A percentile compares a stretch with the other conserved stretches of the same genome.
Conservation (phyloP, 2,329 filamentous ascomycete species). For the Pseudocercospora pini-densiflorae region DNA sequence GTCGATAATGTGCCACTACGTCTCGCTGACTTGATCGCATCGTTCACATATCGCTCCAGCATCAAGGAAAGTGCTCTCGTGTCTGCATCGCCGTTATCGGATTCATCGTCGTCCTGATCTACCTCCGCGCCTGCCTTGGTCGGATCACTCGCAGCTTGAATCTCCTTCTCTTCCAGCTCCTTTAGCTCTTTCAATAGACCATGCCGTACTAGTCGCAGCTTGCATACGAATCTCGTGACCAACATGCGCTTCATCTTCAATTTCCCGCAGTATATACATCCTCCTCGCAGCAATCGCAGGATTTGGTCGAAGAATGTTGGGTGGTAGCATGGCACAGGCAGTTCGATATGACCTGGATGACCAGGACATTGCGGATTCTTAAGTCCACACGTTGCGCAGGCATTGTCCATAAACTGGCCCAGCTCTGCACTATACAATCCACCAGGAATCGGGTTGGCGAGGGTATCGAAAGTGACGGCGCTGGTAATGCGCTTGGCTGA, state of each 20-base stretch:
- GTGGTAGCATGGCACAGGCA: conserved; percentile 92
- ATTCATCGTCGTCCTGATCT: conserved; percentile 46
- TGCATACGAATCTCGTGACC: conserved; percentile 80
- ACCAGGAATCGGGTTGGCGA: conserved; percentile 85
- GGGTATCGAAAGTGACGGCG: conserved; percentile 89
- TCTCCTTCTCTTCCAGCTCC: conserved; percentile 52
- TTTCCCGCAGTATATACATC: conserved; percentile 89
- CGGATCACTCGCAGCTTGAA: conserved; percentile 22
- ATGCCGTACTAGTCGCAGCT: conserved; percentile 82
- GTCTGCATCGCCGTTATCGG: conserved; percentile 66
- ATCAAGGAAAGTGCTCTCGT: conserved; percentile 61
- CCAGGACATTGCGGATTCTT: conserved; percentile 80
- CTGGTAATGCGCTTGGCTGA: conserved; percentile 96
- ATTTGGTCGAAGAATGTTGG: conserved; percentile 96
- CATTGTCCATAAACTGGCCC: conserved; percentile 83
- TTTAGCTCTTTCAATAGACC: conserved; percentile 74
- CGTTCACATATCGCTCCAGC: conserved; percentile 72
- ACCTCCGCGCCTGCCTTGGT: conserved; percentile 6
- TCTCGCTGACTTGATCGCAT: conserved; percentile 66
- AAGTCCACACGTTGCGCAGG: conserved; percentile 90
- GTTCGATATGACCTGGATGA: conserved; percentile 92
- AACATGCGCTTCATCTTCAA: conserved; percentile 79
- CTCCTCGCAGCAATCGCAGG: conserved; percentile 79
- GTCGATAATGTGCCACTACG: conserved; percentile 51
- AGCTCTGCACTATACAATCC: conserved; percentile 92